Percentiles rank a stretch among this genome's conserved stretches.
These are phyloP conservation scores for Schrenkiella parvula DNA, from an alignment of 345 rosid species.

Conservation along the genomic window DNA sequence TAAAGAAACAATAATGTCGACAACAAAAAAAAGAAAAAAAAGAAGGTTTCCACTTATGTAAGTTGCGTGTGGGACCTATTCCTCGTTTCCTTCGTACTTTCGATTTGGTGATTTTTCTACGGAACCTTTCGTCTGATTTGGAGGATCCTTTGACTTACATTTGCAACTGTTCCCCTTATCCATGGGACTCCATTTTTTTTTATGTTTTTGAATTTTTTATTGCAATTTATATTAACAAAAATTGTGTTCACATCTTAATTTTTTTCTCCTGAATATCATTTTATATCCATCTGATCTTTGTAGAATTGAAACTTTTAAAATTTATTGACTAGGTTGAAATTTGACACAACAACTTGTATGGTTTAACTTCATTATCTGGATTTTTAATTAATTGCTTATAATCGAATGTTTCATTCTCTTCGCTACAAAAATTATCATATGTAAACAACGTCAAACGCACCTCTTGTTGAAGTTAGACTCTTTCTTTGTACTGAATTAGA, in stretches of 20 bases:
- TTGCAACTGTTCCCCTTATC: constrained; percentile 24
- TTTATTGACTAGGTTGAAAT: background rate
- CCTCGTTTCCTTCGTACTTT: constrained; percentile 28
- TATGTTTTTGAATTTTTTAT: too few relatives aligned
- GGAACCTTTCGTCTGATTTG: constrained; percentile 23
- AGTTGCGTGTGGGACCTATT: constrained; percentile 29
- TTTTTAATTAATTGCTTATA: background rate
- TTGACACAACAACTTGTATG: background rate
- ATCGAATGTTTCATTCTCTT: background rate
- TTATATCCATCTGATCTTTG: background rate
- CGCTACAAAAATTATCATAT: background rate
- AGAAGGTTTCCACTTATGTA: background rate
- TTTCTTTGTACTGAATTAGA: background rate
- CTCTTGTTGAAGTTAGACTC: background rate
- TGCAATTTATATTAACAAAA: too few relatives aligned
- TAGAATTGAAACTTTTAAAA: background rate
- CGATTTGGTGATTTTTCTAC: constrained; percentile 17
- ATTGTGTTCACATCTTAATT: too few relatives aligned
- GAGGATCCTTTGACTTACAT: constrained; percentile 23
- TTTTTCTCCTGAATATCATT: background rate
- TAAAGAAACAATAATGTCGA: too few relatives aligned
- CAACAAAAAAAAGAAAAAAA: too few relatives aligned
- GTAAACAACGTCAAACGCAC: background rate
- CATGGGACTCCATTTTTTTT: constrained; percentile 2
- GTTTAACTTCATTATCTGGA: background rate